Evolutionary conservation across 352 stramenopile genomes (phyloP).

Genomic region (Pythium rhizo-oryzae): DNA sequence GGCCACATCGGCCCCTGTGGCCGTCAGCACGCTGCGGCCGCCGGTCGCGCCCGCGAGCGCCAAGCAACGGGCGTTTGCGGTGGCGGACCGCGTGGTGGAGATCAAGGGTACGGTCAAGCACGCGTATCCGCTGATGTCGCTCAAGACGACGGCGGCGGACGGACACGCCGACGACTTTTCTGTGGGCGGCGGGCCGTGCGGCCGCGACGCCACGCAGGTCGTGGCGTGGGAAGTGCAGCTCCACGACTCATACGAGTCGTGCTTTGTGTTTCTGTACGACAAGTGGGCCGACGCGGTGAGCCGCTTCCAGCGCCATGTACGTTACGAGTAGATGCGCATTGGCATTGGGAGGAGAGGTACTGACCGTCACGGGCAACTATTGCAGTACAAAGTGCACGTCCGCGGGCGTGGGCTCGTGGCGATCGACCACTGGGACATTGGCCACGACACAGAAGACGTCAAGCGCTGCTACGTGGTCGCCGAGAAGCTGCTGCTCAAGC

Average conservation of each 20-base stretch:
- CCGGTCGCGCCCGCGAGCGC: constrained; percentile 8
- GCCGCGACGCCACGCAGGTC: constrained; percentile 48
- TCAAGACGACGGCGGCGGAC: constrained; percentile 16
- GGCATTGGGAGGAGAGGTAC: no score
- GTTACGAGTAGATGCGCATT: constrained; percentile 8
- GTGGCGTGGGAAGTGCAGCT: constrained; percentile 53
- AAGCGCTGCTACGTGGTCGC: constrained; percentile 61
- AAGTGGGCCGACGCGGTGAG: constrained; percentile 63
- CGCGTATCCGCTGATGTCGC: constrained; percentile 59
- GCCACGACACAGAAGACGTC: constrained; percentile 63
- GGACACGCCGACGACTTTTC: constrained; percentile 42
- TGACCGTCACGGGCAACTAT: no score
- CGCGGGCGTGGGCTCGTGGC: constrained; percentile 51
- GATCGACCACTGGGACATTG: constrained; percentile 58
- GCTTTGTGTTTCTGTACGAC: constrained; percentile 76
- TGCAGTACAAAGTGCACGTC: constrained; percentile 69
- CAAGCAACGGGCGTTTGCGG: neutral
- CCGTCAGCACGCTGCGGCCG: neutral
- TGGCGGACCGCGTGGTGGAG: constrained; percentile 30
- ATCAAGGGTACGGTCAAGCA: constrained; percentile 49
- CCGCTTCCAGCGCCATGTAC: constrained; percentile 64
- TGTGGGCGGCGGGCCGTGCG: constrained; percentile 61
- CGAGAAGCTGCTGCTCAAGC: constrained; percentile 58
- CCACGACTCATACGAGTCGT: constrained; percentile 52
- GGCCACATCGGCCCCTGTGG: neutral